Percentiles rank a stretch among this genome's conserved stretches.
phyloP scores from a whole-genome alignment of 2,329 filamentous ascomycete genomes.

The Dothideomycetes sp. region DNA sequence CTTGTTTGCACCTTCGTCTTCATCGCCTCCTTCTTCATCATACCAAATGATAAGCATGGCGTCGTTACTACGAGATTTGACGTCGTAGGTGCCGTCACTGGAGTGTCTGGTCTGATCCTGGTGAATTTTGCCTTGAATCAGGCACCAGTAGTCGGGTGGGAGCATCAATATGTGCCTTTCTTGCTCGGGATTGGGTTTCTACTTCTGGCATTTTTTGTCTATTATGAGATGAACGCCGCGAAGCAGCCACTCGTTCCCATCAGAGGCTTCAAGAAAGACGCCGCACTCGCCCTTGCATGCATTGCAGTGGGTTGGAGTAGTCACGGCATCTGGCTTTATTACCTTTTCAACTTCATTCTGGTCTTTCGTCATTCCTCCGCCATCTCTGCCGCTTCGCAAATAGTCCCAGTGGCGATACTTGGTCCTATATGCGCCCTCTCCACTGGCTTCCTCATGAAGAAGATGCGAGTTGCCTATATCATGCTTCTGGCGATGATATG shows the following conservation, averaged over 20 bases:
- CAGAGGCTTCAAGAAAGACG: slow-evolving; percentile 15
- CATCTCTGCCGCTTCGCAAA: slow-evolving; percentile 12
- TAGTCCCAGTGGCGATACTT: slow-evolving; percentile 30
- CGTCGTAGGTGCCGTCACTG: slow-evolving; percentile 16
- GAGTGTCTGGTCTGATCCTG: slow-evolving; percentile 20
- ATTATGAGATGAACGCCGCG: slow-evolving; percentile 16
- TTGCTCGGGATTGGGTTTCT: slow-evolving; percentile 19
- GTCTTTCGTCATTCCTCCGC: slow-evolving; percentile 1
- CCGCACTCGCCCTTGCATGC: slow-evolving; percentile 17
- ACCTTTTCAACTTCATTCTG: slow-evolving; percentile 12
- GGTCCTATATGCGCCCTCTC: slow-evolving; percentile 34
- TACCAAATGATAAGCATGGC: slow-evolving; percentile 11
- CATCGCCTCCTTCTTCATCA: slow-evolving; percentile 15
- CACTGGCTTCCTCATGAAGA: slow-evolving; percentile 12
- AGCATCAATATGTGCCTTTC: slow-evolving; percentile 17
- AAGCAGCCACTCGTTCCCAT: slow-evolving; percentile 16
- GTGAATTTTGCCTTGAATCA: slow-evolving; percentile 23
- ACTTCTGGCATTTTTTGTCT: slow-evolving; percentile 18
- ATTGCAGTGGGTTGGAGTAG: slow-evolving; percentile 21
- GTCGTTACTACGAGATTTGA: slow-evolving; percentile 14
- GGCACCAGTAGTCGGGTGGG: slow-evolving; percentile 21
- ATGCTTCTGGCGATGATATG: slow-evolving; percentile 23
- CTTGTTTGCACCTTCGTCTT: slow-evolving; percentile 16
- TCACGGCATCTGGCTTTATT: slow-evolving; percentile 20
- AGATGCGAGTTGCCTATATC: slow-evolving; percentile 14